These are phyloP conservation scores for Pyricularia sp. DNA, from an alignment of 2,329 filamentous ascomycete species.

Conservation along the genomic window DNA sequence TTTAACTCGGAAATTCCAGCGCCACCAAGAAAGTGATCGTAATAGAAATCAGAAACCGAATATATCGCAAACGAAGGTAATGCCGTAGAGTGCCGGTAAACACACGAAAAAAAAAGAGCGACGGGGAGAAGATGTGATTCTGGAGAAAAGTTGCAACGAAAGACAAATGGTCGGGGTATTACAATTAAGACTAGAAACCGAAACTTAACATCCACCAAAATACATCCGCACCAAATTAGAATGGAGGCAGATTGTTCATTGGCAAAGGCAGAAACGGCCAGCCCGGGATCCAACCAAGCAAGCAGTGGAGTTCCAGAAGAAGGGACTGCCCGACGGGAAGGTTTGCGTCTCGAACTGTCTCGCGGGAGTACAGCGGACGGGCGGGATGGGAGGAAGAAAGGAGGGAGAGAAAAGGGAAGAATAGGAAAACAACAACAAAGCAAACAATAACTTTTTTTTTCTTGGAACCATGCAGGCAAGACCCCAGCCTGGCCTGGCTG, in stretches of 20 bases:
- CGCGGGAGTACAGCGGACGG: constrained; percentile 2
- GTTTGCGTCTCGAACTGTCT: constrained; percentile 3
- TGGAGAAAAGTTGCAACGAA: neutral
- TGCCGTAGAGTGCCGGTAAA: neutral
- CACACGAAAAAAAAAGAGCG: neutral
- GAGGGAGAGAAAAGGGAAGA: neutral
- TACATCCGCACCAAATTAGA: neutral
- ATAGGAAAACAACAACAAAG: neutral
- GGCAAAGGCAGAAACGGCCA: neutral
- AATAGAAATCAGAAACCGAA: neutral
- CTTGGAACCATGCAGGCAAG: neutral
- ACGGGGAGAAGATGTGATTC: neutral
- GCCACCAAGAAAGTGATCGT: neutral
- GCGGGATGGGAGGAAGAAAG: neutral
- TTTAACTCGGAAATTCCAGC: neutral
- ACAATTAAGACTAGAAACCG: neutral
- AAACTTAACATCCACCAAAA: neutral
- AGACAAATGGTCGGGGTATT: neutral
- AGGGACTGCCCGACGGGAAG: neutral
- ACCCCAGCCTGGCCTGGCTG: neutral
- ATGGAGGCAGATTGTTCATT: neutral
- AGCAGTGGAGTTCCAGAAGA: neutral
- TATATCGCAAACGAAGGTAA: neutral
- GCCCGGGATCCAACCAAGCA: neutral
- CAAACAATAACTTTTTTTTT: neutral